Conservation (phyloP, 2,329 filamentous ascomycete species). For the Aspergillus transmontanensis region DNA sequence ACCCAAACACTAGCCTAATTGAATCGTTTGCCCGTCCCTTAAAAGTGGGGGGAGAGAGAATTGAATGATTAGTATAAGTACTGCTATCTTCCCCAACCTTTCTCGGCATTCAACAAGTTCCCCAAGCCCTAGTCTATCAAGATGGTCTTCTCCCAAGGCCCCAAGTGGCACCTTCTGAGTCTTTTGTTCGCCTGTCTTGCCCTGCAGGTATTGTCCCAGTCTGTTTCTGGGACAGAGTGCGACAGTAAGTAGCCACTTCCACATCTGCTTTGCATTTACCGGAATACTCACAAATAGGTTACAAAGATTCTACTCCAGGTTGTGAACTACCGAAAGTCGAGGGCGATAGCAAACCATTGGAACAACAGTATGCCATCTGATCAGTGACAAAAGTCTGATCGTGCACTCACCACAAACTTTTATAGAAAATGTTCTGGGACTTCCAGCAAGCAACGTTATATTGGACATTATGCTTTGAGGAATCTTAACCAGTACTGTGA, state of each 20-base stretch:
- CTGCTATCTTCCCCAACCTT: background rate
- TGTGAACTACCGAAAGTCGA: background rate
- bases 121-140: background rate
- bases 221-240: background rate
- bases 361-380: background rate
- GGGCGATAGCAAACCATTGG: background rate
- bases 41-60: too few species aligned
- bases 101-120: background rate
- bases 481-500: too few species aligned
- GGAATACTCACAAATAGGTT: background rate
- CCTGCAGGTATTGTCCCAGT: background rate
- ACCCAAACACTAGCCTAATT: too few species aligned
- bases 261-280: background rate
- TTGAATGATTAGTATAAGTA: too few species aligned
- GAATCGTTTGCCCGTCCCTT: background rate
- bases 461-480: background rate
- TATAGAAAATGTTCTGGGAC: background rate
- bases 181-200: background rate
- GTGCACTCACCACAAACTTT: background rate
- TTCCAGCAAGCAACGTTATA: background rate
- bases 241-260: background rate
- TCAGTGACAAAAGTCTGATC: background rate
- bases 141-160: background rate
- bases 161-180: background rate
- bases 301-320: background rate